A percentile compares a stretch with the other conserved stretches of the same genome.
Conservation (phyloP, 768 basidiomycete genomes). For the Pulveroboletus sp. region DNA sequence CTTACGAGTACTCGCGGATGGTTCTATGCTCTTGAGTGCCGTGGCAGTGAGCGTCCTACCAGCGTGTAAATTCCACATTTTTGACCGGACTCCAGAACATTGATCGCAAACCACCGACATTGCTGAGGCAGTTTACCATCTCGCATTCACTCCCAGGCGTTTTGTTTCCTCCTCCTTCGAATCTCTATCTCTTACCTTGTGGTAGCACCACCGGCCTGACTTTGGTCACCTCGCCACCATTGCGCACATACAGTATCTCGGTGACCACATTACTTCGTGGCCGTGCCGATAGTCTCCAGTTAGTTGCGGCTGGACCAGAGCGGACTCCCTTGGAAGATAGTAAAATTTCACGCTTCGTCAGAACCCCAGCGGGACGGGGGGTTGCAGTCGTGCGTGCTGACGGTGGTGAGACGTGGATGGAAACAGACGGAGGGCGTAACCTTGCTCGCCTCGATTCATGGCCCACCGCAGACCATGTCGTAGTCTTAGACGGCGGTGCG, state of each 20-base stretch:
- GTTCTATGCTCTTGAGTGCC: conserved; percentile 69
- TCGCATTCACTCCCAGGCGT: conserved; percentile 55
- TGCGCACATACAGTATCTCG: conserved; percentile 57
- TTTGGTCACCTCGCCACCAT: conserved; percentile 63
- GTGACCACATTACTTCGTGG: conserved; percentile 61
- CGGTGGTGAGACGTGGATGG: conserved; percentile 64
- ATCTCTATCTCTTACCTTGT: conserved; percentile 53
- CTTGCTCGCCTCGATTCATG: conserved; percentile 50
- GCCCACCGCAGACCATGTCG: conserved; percentile 57
- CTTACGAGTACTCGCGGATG: conserved; percentile 64
- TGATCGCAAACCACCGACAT: conserved; percentile 81
- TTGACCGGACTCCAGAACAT: conserved; percentile 58
- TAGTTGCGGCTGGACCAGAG: conserved; percentile 39
- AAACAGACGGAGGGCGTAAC: conserved; percentile 44
- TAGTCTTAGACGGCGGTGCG: conserved; percentile 66
- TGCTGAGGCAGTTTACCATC: conserved; percentile 70
- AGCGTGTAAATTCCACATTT: background rate
- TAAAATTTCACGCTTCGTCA: conserved; percentile 57
- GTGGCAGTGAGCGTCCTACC: conserved; percentile 52
- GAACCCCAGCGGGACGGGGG: conserved; percentile 77
- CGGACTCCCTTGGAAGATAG: conserved; percentile 45
- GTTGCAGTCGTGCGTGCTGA: conserved; percentile 60
- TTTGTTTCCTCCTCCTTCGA: conserved; percentile 45
- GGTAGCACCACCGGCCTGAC: conserved; percentile 43
- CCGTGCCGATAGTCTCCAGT: conserved; percentile 47